Evolutionary conservation across 345 rosid species (phyloP), one percentile per base, ranked within the genome.

Genomic region (Populus simonii): DNA sequence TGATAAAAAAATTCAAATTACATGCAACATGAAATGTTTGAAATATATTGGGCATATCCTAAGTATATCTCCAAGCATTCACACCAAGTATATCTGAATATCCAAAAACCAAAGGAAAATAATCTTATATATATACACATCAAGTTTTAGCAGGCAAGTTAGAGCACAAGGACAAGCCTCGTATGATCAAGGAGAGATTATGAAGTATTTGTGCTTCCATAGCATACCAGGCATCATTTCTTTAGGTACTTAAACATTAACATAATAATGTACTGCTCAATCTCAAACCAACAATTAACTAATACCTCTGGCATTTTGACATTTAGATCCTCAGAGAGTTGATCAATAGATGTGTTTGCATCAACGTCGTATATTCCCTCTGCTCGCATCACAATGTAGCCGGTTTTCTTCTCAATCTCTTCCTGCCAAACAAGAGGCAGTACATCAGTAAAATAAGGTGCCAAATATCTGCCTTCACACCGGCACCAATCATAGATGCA

Each of bases 361-460:
- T 96, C 99, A 80, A 96, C 94, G 70, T 96, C 99, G 83, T 86
- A 94, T 68, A 92, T 80, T 73, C 98, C 99, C 72, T 94, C 97
- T 47, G 94, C 98, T 85, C 97, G 89, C 99, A 92, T 94, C 36
- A 94, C 98, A 76, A 96, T 89, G 80, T 93, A 94, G 72, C 99
- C 98, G 43, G 99, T 96, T 84, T 96, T 96, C 90, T 94, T 96
- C 87, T 94, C 97, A 82, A 96, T 96, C 87, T 96, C 99, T 87
- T 96, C 99, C 99, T 96, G 74, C 81, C 31, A 76, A 61, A 77
- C 11, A 77, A 79, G 72, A 81, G 71, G 78, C 38, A 70, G 9
- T 2, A 11, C 18, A 22, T 68, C 27, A 43, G 6, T 27, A n/a
- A 27, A 76, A 41, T 49, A 68, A 33, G 15, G 9, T 4, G 45